These are phyloP conservation scores for Globisporangium takayamanum DNA, from an alignment of 352 stramenopile genomes.

Conservation along the genomic window DNA sequence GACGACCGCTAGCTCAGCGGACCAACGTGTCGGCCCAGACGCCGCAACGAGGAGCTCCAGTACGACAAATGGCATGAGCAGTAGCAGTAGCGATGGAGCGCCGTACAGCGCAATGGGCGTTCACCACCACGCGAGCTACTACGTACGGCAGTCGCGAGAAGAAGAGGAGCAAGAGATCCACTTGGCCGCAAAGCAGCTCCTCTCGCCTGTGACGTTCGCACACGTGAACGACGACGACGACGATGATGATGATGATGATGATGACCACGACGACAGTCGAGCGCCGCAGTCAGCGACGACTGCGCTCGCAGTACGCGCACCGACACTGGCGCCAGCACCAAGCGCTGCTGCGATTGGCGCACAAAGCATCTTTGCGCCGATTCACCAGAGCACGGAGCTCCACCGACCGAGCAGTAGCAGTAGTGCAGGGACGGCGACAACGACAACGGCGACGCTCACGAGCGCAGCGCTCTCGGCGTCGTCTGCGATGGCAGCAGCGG, in stretches of 20 bases:
- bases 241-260: background rate
- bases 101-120: background rate
- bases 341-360: background rate
- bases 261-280: background rate
- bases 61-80: background rate
- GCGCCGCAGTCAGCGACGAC: too few relatives aligned
- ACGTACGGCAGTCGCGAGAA: slow-evolving; percentile 3
- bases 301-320: background rate
- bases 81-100: background rate
- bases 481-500: background rate
- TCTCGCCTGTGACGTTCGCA: slow-evolving; percentile 14
- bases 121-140: background rate
- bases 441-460: background rate
- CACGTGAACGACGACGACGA: slow-evolving; percentile 12
- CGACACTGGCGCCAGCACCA: background rate
- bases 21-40: too few relatives aligned
- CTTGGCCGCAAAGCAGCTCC: slow-evolving; percentile 15
- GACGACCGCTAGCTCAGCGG: too few relatives aligned
- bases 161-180: slow-evolving; percentile 18
- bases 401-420: background rate
- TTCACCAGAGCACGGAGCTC: background rate
- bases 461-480: background rate
- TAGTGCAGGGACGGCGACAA: background rate
- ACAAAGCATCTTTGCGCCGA: slow-evolving; percentile 1
- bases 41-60: background rate